These are phyloP conservation scores for Pseudisothecium myosuroides DNA, from an alignment of 225 moss, liverwort and hornwort species.

Conservation along the genomic window DNA sequence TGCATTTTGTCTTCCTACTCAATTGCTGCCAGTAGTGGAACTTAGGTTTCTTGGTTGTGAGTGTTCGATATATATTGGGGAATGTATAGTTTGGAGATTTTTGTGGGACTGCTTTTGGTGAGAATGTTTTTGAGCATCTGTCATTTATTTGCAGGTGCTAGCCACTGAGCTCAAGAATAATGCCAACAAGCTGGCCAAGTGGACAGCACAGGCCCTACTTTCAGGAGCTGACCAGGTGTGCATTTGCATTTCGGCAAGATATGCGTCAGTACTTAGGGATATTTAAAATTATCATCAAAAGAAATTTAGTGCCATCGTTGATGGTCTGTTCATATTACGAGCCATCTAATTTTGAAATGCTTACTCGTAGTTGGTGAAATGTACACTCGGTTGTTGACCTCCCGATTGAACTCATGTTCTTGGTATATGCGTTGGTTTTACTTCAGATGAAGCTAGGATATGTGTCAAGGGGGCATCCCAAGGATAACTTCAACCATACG, in stretches of 20 bases:
- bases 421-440: not conserved
- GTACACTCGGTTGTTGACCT: not conserved
- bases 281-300: not conserved
- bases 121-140: not conserved
- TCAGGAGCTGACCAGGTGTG: constrained; percentile 95
- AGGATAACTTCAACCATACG: constrained; percentile 87
- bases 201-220: constrained; percentile 97
- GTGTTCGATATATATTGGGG: not conserved
- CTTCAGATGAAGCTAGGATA: constrained; percentile 96
- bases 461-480: constrained; percentile 93
- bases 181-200: constrained; percentile 97
- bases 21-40: not conserved
- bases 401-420: not conserved
- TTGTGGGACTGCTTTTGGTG: not conserved
- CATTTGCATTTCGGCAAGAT: not conserved
- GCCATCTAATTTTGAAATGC: not conserved
- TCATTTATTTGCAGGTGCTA: constrained; percentile 51
- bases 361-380: not conserved
- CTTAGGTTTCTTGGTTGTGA: not conserved
- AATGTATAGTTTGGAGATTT: not conserved
- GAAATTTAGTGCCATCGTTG: not conserved
- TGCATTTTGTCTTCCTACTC: not conserved
- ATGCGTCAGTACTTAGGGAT: not conserved
- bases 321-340: not conserved
- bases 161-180: constrained; percentile 98